Evolutionary conservation across 352 stramenopile species (phyloP).

Genomic region (Blastocystis sp.): DNA sequence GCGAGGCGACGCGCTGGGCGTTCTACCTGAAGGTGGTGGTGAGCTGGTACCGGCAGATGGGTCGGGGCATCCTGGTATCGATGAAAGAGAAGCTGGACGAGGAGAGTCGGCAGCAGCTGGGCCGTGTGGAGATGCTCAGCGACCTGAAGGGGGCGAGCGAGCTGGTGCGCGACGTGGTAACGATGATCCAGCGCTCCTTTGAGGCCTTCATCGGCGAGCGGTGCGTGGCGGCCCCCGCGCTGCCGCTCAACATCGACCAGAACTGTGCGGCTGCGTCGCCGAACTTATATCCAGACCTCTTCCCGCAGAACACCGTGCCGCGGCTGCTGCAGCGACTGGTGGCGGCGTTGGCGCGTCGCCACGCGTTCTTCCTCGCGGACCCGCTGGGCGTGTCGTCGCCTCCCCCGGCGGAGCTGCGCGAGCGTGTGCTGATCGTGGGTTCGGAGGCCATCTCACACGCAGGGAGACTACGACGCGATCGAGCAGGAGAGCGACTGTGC

Average conservation of each 20-base stretch:
- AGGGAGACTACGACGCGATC: slow-evolving; percentile 13
- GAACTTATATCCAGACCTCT: not conserved
- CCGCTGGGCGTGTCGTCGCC: not conserved
- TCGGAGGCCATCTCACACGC: not conserved
- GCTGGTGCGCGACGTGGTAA: not conserved
- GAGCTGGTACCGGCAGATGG: not conserved
- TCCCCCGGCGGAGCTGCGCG: not conserved
- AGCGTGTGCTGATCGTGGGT: not conserved
- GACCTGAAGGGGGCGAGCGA: not conserved
- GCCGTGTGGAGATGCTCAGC: not conserved
- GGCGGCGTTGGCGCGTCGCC: not conserved
- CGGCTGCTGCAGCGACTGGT: not conserved
- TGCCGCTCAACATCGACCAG: not conserved
- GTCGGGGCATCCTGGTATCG: not conserved
- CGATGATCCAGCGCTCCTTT: slow-evolving; percentile 1
- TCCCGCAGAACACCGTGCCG: not conserved
- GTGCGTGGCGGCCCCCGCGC: not conserved
- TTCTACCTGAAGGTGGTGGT: slow-evolving; percentile 48
- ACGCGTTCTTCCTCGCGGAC: slow-evolving; percentile 1
- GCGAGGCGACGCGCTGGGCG: not conserved
- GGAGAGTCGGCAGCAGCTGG: not conserved
- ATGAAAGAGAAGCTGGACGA: slow-evolving; percentile 14
- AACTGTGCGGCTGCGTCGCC: not conserved
- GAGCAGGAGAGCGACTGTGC: not conserved
- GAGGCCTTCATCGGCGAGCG: not conserved